These are phyloP conservation scores for Tolypocladium sp. DNA, from an alignment of 2,329 filamentous ascomycete species.

Conservation along the genomic window DNA sequence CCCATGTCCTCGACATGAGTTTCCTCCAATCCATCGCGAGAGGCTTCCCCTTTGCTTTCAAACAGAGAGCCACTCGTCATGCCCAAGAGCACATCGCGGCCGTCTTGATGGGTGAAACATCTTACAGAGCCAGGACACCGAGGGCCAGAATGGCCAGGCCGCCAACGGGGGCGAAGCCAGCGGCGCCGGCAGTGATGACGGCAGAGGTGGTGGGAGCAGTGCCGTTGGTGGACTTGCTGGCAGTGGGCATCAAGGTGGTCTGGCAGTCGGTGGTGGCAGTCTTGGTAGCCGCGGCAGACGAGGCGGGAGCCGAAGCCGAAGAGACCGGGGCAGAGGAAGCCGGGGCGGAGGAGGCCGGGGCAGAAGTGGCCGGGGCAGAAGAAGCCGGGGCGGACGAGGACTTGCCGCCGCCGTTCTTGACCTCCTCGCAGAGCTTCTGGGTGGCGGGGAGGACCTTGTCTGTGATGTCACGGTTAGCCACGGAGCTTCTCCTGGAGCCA, in stretches of 20 bases:
- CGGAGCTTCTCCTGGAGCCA: too few relatives aligned
- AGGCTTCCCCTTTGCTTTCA: background rate
- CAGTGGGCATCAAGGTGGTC: conserved; percentile 5
- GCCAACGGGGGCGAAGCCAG: conserved; percentile 19
- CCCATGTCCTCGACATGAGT: background rate
- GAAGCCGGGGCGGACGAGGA: background rate
- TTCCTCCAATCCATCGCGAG: background rate
- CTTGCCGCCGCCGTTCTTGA: background rate
- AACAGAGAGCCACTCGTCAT: background rate
- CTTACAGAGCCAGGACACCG: conserved; percentile 27
- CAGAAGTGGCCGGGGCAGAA: background rate
- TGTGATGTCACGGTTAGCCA: conserved; percentile 3
- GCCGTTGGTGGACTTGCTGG: conserved; percentile 7
- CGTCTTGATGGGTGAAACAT: background rate
- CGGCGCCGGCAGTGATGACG: conserved; percentile 18
- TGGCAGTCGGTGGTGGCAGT: conserved; percentile 6
- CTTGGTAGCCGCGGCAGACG: conserved; percentile 5
- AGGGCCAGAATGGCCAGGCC: conserved; percentile 21
- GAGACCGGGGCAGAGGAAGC: conserved; percentile 1
- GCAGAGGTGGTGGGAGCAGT: conserved; percentile 5
- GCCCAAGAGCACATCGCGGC: background rate
- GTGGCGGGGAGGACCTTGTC: conserved; percentile 21
- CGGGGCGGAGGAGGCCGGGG: conserved; percentile 5
- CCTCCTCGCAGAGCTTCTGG: conserved; percentile 11
- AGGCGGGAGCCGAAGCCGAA: conserved; percentile 1